Evolutionary conservation across 163 green algal species (phyloP), one percentile per base, ranked within the genome.

Genomic region (Scenedesmus sp.): DNA sequence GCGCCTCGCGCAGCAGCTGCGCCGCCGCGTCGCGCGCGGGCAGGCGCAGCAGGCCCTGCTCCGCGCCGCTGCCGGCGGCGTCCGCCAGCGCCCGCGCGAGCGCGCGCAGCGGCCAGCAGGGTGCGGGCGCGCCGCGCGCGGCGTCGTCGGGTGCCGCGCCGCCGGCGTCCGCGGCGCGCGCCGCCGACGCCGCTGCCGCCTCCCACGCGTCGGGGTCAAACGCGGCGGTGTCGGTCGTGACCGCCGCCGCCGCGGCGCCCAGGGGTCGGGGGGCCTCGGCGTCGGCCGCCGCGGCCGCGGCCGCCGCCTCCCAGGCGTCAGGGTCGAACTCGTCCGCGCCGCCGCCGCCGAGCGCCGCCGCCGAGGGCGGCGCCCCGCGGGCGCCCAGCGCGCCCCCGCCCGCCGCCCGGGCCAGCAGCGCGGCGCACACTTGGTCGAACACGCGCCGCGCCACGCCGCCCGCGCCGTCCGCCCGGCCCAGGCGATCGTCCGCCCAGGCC

Each of bases 191-290:
- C 11, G 69, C 69, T 26, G 53, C 58, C 39, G 44, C 22, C 54
- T 67, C 69, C 69, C 69, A 77, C 4, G 24, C 53, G 56, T 47
- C 22, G n/a, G 69, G 69, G 54, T 56, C 31, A 31, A 77, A 77
- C 36, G 14, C 47, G 26, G 14, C 26, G 45, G 22, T 36, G n/a
- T 72, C 4, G n/a, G 36, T 47, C 17, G 33, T 13, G 24, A 26
- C 36, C 36, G 63, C 63, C 36, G 63, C 44, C 24, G 63, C 63
- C 9, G 5, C 44, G 26, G 39, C 15, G n/a, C 28, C 10, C 4
- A 29, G 14, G 63, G 0, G 42, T 26, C 28, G 24, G 33, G 42
- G 26, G 13, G 39, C 42, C 11, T 26, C 20, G 17, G 67, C 11
- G 28, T 50, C 67, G 5, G 50, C 51, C 15, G 50, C 67, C 28